Evolutionary conservation across 2,329 filamentous ascomycete species (phyloP).

Genomic region (Sclerotinia glacialis): DNA sequence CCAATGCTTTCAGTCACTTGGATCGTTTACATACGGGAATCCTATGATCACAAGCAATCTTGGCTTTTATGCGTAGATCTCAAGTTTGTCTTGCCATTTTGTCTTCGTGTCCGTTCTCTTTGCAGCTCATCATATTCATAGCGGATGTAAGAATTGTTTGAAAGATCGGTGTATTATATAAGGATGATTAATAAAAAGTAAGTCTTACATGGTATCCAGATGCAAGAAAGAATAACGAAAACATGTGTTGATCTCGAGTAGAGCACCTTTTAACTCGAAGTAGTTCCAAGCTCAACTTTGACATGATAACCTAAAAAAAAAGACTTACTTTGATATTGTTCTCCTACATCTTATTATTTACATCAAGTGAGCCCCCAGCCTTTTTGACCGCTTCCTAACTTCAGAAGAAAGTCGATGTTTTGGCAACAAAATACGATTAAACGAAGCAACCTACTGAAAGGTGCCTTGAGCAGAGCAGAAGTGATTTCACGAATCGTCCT

Average conservation of each 20-base stretch:
- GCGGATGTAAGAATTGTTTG: neutral
- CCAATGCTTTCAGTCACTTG: conserved; percentile 30
- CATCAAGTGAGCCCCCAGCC: neutral
- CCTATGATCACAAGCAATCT: conserved; percentile 36
- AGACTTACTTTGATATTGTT: neutral
- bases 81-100: conserved; percentile 35
- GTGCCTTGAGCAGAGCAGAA: neutral
- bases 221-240: neutral
- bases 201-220: too few species aligned
- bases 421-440: neutral
- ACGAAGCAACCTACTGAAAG: too few species aligned
- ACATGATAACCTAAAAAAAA: neutral
- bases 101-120: conserved; percentile 21
- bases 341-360: neutral
- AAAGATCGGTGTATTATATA: neutral
- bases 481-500: neutral
- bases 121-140: neutral
- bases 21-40: conserved; percentile 34
- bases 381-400: too few species aligned
- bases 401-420: neutral
- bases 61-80: conserved; percentile 35
- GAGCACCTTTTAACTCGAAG: neutral
- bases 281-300: neutral
- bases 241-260: neutral
- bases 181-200: too few species aligned